Base-by-base conservation (phyloP, 805 yeast species). In the Wickerhamomyces canadensis region DNA sequence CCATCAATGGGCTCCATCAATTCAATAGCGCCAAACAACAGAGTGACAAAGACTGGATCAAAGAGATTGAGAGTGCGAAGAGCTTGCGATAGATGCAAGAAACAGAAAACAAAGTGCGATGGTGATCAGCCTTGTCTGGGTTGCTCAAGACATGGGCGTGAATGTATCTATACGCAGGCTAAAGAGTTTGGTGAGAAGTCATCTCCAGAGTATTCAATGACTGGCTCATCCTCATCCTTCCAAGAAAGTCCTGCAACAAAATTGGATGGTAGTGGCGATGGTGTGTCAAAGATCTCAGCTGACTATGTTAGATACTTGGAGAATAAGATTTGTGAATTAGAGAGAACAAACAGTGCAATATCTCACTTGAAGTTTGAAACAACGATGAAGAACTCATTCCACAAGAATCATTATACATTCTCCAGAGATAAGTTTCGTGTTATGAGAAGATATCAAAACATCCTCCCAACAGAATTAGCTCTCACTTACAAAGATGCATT, bases 61-160 rank as follows among this genome's bases (percentile, higher is more conserved):
- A 31, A 18, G 10, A 35, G 47, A 25, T 4, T 37, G 12, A 52
- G 78, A 31, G 80, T 74, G 9, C 58, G 63, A 36, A 68, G 64
- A 43, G 83, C 82, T 1, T 77, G 83, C 44, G 74, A 69, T 36
- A 59, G 76, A 17, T 77, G 83, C 52, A 61, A 77, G 38, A 57
- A 61, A 26, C 76, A 72, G 42, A 76, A 77, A 53, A 72, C 73
- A 40, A 76, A 77, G 47, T 77, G 83, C 51, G 65, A 75, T 35
- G 80, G 80, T 5, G 59, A 63, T 13, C 45, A 44, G 30, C 82
- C 82, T 9, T 77, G 83, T 43, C 40, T 43, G 5, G 64, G 68
- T 6, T 77, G 83, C 52, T 40, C 37, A 18, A 39, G 13, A 40
- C 50, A 25, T 31, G 31, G 22, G 19, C 45, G 23, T 34, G 30